These are phyloP conservation scores for Gossypium anomalum DNA, from an alignment of 345 rosid species.

Conservation along the genomic window DNA sequence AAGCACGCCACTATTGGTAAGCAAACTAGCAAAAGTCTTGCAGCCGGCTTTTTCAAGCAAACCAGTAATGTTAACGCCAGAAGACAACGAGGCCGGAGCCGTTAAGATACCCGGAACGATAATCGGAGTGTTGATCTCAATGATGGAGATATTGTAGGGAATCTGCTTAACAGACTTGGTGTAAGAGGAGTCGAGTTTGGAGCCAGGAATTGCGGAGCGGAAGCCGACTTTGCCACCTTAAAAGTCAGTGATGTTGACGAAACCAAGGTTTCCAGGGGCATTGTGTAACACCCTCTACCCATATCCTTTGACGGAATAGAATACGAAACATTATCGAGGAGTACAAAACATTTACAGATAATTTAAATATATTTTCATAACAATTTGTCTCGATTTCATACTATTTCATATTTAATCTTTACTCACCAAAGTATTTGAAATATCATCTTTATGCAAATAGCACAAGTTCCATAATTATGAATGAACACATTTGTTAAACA, in stretches of 20 bases:
- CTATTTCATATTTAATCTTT: too few species aligned
- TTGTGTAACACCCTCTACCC: too few species aligned
- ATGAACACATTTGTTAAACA: too few species aligned
- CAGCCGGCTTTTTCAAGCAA: conserved; percentile 85
- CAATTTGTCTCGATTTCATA: too few species aligned
- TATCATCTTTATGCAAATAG: too few species aligned
- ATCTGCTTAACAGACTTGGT: conserved; percentile 70
- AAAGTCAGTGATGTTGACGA: conserved; percentile 84
- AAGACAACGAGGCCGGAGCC: conserved; percentile 62
- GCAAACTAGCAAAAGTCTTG: conserved; percentile 65
- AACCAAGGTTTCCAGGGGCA: conserved; percentile 75
- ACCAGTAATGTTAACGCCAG: conserved; percentile 59
- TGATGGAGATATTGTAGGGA: conserved; percentile 77
- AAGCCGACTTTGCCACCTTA: conserved; percentile 83
- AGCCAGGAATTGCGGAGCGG: conserved; percentile 75
- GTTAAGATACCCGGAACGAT: conserved; percentile 56
- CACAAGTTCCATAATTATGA: too few species aligned
- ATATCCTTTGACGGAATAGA: too few species aligned
- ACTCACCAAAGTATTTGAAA: too few species aligned
- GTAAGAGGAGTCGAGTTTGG: conserved; percentile 71
- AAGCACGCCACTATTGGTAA: conserved; percentile 63
- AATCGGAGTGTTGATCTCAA: conserved; percentile 67
- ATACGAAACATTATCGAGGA: too few species aligned
- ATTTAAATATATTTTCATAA: too few species aligned
- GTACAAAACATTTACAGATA: too few species aligned